Percentiles rank a stretch among this genome's conserved stretches.
These are phyloP conservation scores for Russula lepida DNA, from an alignment of 768 basidiomycete genomes.

Conservation along the genomic window DNA sequence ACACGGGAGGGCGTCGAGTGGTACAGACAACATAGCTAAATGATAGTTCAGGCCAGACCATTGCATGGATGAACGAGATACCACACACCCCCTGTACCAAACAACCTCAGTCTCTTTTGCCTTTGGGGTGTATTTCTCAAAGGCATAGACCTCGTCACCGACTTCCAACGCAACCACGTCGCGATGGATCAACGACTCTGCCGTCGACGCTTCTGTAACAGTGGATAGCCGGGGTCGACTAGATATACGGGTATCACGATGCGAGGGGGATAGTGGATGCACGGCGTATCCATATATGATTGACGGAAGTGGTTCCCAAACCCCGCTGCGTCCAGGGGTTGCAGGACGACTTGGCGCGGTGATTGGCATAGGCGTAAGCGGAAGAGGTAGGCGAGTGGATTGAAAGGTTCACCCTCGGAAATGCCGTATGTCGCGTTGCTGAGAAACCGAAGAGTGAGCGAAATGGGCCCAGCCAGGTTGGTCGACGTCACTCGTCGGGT, in stretches of 20 bases:
- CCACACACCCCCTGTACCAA: conserved; percentile 85
- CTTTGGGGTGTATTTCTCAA: conserved; percentile 78
- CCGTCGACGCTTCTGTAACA: conserved; percentile 50
- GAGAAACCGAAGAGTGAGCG: too few species aligned
- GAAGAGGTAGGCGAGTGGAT: not conserved
- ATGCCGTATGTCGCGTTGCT: not conserved
- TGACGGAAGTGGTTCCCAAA: conserved; percentile 57
- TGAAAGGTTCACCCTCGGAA: not conserved
- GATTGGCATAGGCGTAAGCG: conserved; percentile 7
- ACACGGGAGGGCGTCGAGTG: conserved; percentile 61
- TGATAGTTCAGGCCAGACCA: conserved; percentile 6
- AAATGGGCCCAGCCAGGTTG: too few species aligned
- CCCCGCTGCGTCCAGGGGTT: conserved; percentile 32
- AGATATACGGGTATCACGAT: conserved; percentile 62
- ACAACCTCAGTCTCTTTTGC: conserved; percentile 67
- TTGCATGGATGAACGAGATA: conserved; percentile 9
- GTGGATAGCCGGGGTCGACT: conserved; percentile 49
- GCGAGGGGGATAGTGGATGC: conserved; percentile 70
- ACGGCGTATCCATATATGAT: conserved; percentile 90
- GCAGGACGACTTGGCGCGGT: conserved; percentile 12
- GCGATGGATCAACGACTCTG: conserved; percentile 55
- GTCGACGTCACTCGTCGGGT: not conserved
- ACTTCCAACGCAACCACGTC: conserved; percentile 85
- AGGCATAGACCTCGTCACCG: conserved; percentile 95
- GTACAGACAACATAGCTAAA: conserved; percentile 83